A percentile compares a stretch with the other conserved stretches of the same genome.
These are phyloP conservation scores for Tricholoma matsutake DNA, from an alignment of 768 basidiomycete species.

Conservation along the genomic window DNA sequence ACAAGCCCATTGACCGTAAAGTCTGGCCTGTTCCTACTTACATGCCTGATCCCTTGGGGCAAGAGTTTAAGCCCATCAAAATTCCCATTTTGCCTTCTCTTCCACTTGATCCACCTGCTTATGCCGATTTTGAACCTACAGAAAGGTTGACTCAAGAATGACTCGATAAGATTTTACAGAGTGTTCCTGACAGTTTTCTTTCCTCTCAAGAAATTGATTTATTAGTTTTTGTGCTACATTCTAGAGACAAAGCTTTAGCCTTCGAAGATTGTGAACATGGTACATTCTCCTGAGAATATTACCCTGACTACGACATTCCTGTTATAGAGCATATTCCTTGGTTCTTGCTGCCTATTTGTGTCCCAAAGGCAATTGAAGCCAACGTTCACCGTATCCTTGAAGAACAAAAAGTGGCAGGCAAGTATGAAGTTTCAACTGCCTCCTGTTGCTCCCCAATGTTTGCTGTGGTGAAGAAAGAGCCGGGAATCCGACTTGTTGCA, in stretches of 20 bases:
- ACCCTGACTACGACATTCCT: constrained; percentile 29
- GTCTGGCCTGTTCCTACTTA: too few relatives aligned
- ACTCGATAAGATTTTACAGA: constrained; percentile 10
- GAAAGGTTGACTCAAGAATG: constrained; percentile 11
- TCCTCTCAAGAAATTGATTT: constrained; percentile 14
- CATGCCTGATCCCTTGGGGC: too few relatives aligned
- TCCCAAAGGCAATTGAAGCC: constrained; percentile 22
- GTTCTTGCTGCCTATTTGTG: constrained; percentile 9
- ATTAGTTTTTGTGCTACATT: constrained; percentile 13
- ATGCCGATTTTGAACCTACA: constrained; percentile 7
- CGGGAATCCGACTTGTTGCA: constrained; percentile 27
- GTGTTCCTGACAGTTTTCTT: constrained; percentile 5
- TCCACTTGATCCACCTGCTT: constrained; percentile 4
- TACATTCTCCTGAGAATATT: constrained; percentile 28
- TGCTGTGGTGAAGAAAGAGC: constrained; percentile 26
- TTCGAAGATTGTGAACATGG: constrained; percentile 25
- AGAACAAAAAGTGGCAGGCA: constrained; percentile 14
- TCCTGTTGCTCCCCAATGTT: constrained; percentile 24
- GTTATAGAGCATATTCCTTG: constrained; percentile 24
- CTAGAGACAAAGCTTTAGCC: constrained; percentile 14
- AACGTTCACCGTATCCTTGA: constrained; percentile 20
- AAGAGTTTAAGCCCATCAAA: too few relatives aligned
- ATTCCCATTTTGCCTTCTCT: background rate
- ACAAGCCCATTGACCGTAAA: too few relatives aligned
- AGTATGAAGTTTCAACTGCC: constrained; percentile 19